Base-by-base conservation (phyloP, 2,329 filamentous ascomycete genomes). In the Lanzia echinophila region DNA sequence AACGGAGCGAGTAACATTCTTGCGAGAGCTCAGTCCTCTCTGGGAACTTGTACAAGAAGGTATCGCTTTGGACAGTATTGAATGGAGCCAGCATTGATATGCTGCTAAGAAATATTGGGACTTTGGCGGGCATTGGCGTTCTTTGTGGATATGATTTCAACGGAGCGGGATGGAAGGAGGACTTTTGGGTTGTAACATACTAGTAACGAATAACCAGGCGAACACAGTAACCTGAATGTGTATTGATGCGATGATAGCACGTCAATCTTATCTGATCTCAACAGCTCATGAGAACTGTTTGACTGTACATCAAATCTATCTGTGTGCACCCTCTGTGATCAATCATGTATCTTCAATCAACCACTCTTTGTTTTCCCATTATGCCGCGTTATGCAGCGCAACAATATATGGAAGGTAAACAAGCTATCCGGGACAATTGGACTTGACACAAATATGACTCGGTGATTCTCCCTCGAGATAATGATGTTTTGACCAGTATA, bases 31-130 rank as follows among this genome's bases (percentile, higher is more conserved):
- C 62, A 96, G 91, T 69, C 94, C 94, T 38, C 75, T 99, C 54
- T 99, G 94, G 94, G 94, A 99, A 73, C 74, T 99, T 60, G 94
- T 99, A 12, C 94, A 99, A 73, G 94, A 99, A 71, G 94, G 94
- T 15, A 82, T 99, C 60, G 94, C 96, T 68, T 75, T 99, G 62
- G 88, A 95, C 72, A 96, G 90, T 42, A 99, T 99, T 66, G 86
- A 99, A 73, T 99, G 94, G 94, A 95, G 88, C 69, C 91, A 96
- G 75, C 94, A 99, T 72, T 97, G 47, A 32, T 41, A 43, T n/a
- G 28, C 19, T 48, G 44, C 50, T 53, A 48, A 33, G 15, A 53
- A 48, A 13, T 7, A 34, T 44, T 15, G 41, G 22, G 22, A 24
- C 15, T 39, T n/a, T 17, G 34, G 43, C 13, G 34, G 34, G 34